These are phyloP conservation scores for Dysphania ambrosioides DNA, from an alignment of 148 eudicot species.

Conservation along the genomic window DNA sequence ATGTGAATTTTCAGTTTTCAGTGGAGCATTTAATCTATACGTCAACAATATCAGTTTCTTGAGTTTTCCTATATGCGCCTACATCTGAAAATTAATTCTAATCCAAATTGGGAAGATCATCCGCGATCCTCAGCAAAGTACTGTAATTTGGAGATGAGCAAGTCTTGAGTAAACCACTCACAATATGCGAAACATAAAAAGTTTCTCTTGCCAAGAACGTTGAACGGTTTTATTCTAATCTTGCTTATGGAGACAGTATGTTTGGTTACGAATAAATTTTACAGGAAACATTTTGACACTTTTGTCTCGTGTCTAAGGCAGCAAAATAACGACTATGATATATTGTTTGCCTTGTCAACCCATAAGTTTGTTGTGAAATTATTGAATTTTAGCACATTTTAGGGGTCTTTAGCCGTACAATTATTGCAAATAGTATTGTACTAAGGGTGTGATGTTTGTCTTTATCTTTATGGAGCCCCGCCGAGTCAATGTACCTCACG, in stretches of 20 bases:
- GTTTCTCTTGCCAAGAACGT: too few relatives aligned
- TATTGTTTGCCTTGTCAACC: conserved; percentile 14
- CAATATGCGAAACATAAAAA: neutral
- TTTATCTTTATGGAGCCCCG: conserved; percentile 15
- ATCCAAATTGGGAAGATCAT: neutral
- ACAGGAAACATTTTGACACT: neutral
- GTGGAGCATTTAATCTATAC: neutral
- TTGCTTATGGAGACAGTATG: neutral
- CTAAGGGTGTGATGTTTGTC: conserved; percentile 28
- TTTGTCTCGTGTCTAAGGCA: conserved; percentile 8
- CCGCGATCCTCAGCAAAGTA: neutral
- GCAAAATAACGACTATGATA: conserved; percentile 14
- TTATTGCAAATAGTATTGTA: conserved; percentile 10
- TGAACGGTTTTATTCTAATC: too few relatives aligned
- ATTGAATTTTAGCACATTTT: conserved; percentile 4
- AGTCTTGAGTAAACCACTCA: neutral
- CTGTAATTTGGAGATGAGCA: neutral
- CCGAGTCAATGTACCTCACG: neutral
- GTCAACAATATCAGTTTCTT: neutral
- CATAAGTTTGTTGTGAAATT: conserved; percentile 3
- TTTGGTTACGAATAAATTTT: neutral
- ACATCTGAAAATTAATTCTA: neutral
- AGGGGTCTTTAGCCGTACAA: conserved; percentile 13
- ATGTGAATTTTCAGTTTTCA: neutral
- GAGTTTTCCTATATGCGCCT: neutral